Percentiles rank a stretch among this genome's conserved stretches.
phyloP scores from a whole-genome alignment of 1,139 yeast species.

The Martiniozyma asiatica region DNA sequence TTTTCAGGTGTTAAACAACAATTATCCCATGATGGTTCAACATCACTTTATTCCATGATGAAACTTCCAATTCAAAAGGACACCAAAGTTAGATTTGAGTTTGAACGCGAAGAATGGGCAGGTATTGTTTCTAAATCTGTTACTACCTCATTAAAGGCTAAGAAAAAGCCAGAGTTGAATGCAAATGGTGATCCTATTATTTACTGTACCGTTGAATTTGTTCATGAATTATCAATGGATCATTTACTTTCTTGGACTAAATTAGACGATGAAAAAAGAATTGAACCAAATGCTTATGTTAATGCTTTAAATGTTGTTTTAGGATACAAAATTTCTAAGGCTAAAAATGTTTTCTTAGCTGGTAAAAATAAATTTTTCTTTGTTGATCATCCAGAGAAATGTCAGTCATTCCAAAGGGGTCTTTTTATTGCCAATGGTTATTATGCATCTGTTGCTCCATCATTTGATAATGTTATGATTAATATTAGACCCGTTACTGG shows the following conservation, averaged over 20 bases:
- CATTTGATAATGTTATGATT: constrained; percentile 15
- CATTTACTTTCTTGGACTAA: constrained; percentile 20
- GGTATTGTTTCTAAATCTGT: constrained; percentile 13
- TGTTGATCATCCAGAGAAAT: constrained; percentile 16
- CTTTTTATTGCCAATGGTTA: constrained; percentile 14
- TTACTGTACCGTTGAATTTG: constrained; percentile 13
- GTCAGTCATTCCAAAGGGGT: constrained; percentile 16
- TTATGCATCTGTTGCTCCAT: constrained; percentile 15
- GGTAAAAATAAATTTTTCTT: constrained; percentile 22
- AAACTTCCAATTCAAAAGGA: constrained; percentile 12
- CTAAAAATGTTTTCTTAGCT: constrained; percentile 16
- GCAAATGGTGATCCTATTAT: constrained; percentile 8
- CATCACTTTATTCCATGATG: constrained; percentile 10
- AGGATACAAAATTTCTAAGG: constrained; percentile 14
- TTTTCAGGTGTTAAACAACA: constrained; percentile 8
- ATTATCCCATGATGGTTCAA: constrained; percentile 16
- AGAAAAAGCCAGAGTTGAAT: constrained; percentile 2
- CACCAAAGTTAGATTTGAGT: constrained; percentile 10
- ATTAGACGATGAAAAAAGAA: constrained; percentile 20
- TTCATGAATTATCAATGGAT: constrained; percentile 13
- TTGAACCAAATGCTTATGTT: constrained; percentile 14
- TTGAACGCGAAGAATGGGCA: constrained; percentile 11
- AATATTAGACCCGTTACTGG: constrained; percentile 16
- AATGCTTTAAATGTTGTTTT: constrained; percentile 14
- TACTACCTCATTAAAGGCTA: constrained; percentile 7